Base-by-base conservation (phyloP, 352 stramenopile genomes). In the Thraustochytrium striatum region DNA sequence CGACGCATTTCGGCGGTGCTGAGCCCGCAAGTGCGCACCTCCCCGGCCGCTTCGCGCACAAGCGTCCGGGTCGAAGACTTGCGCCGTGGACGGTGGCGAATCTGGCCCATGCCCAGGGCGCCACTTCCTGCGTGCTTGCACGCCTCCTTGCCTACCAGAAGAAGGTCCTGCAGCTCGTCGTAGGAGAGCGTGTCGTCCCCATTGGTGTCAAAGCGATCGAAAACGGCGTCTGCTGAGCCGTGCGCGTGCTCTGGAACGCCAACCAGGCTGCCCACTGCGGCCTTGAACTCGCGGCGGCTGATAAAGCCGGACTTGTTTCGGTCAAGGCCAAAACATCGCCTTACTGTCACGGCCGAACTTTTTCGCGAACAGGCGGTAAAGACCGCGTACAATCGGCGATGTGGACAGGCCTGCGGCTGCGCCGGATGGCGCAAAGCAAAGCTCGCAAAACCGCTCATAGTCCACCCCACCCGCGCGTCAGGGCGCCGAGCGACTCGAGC, bases 181-280 rank as follows among this genome's bases (percentile, higher is more conserved):
- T 75, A 58, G 41, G 68, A 55, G 21, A 75, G 52, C 21, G 50
- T 8, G 28, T 61, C 39, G 32, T 65, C 65, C 30, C 11, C 16
- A 68, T 68, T 75, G 19, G 0, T 2, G 25, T 61, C 65, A 68
- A 75, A 75, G 21, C 44, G 32, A 9, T 75, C 65, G 25, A 75
- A 75, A 28, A 61, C 30, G 9, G 35, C 9, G 47, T 68, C 52
- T n/a, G n/a, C n/a, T n/a, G n/a, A n/a, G n/a, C n/a, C n/a, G 41
- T 8, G 21, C 0, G 38, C 1, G 30, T 9, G 2, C 9, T n/a
- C 30, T 1, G 44, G 9, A 30, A 52, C 36, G 21, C 30, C 3
- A 9, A 75, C 9, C 16, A 75, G 50, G 16, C 5, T 21, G 1
- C 19, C n/a, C 9, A 55, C 16, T 25, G 16, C 47, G 47, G 25